These are phyloP conservation scores for Sonneratia caseolaris DNA, from an alignment of 345 rosid genomes.

Conservation along the genomic window DNA sequence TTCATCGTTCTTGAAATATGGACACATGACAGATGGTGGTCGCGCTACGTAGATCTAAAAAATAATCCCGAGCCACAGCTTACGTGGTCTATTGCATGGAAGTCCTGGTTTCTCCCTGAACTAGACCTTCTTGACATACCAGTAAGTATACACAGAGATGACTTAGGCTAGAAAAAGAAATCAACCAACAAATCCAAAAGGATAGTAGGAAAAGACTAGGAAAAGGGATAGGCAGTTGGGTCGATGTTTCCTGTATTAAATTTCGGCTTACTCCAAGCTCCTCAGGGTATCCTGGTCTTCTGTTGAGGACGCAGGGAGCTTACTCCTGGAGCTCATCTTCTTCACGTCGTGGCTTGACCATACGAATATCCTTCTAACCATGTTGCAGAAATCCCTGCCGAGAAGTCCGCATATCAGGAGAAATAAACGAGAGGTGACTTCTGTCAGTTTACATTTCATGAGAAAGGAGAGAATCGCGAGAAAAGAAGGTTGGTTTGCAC, in stretches of 20 bases:
- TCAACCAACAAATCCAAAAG: not conserved
- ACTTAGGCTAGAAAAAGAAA: not conserved
- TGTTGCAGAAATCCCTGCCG: conserved; percentile 83
- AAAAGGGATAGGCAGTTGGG: not conserved
- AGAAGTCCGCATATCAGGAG: not conserved
- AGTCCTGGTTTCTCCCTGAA: no score
- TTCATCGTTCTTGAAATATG: no score
- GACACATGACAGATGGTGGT: not conserved
- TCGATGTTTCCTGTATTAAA: conserved; percentile 8
- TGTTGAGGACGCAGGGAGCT: conserved; percentile 34
- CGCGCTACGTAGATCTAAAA: not conserved
- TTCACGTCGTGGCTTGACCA: conserved; percentile 76
- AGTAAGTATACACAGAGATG: not conserved
- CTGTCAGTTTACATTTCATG: no score
- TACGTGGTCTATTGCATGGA: not conserved
- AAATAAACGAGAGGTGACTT: not conserved
- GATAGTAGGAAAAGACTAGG: not conserved
- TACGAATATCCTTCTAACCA: conserved; percentile 78
- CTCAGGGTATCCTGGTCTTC: conserved; percentile 46
- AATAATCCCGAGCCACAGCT: not conserved
- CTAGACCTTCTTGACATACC: not conserved
- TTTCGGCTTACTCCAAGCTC: conserved; percentile 36
- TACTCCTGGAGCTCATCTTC: conserved; percentile 50
- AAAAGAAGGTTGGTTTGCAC: no score
- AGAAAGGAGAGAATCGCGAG: no score